Base-by-base conservation (phyloP, 371 early-diverging fungal species). In the Mortierella sp. region DNA sequence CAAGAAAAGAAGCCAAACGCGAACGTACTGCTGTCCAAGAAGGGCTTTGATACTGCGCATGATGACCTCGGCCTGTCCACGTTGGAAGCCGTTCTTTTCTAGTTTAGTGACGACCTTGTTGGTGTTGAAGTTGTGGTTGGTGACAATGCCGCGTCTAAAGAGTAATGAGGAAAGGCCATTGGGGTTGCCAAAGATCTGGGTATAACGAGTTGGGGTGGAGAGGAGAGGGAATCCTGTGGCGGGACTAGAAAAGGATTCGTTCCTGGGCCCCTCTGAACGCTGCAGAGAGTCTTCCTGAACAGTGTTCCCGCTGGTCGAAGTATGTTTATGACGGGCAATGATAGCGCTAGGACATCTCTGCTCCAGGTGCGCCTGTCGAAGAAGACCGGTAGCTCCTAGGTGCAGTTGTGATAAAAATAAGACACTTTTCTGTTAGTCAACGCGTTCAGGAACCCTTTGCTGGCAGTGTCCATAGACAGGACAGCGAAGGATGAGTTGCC, bases 11-110 rank as follows among this genome's bases (percentile, higher is more conserved):
- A 50, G 19, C 50, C 13, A 26, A 48, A 9, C 43, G n/a, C 48
- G 28, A 55, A 78, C 87, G 28, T 79, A 80, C 80, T 80, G 78
- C 28, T 72, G 81, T 70, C 77, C 72, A 72, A 81, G 72, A 54
- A 88, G 77, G 0, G 82, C 71, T 67, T 95, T 94, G 72, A 96
- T 94, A 50, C 91, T 91, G 59, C 91, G 89, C 95, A 95, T 95
- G 51, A 96, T 88, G 26, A 91, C 91, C 10, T 92, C 94, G 0
- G 96, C 93, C 82, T 96, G 96, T 10, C 88, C 87, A 6, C 94
- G 89, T 13, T 90, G 90, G 71, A 95, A 93, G 6, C 95, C 95
- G 69, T 92, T 90, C 6, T 87, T 81, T 59, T 93, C 92, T 13
- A 96, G 89, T 46, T 91, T 88, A 37, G 84, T 67, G 14, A 96